These are phyloP conservation scores for Wickerhamiella cacticola DNA, from an alignment of 805 yeast species.

Conservation along the genomic window DNA sequence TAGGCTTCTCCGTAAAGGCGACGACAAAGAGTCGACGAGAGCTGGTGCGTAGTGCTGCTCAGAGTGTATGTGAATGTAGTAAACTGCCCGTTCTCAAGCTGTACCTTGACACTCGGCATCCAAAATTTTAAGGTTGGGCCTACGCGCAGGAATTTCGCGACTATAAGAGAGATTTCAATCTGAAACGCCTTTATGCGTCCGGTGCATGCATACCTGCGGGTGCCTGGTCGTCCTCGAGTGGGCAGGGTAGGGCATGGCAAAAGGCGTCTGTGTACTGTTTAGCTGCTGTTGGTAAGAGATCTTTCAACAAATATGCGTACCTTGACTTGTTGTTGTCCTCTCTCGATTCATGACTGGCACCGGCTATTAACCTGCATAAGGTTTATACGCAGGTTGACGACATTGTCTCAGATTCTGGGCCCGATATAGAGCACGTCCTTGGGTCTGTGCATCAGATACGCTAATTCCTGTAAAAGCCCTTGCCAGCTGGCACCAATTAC, in stretches of 20 bases:
- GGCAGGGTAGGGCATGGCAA: too few relatives aligned
- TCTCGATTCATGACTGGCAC: background rate
- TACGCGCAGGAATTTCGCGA: background rate
- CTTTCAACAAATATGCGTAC: too few relatives aligned
- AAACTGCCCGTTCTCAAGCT: background rate
- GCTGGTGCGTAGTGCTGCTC: background rate
- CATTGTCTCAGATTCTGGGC: background rate
- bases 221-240: too few relatives aligned
- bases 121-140: background rate
- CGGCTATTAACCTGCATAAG: background rate
- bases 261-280: too few relatives aligned
- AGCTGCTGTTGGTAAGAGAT: too few relatives aligned
- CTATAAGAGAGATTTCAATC: background rate
- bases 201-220: background rate
- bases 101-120: slow-evolving; percentile 4
- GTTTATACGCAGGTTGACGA: too few relatives aligned
- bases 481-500: too few relatives aligned
- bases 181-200: slow-evolving; percentile 1
- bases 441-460: background rate
- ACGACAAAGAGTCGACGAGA: background rate
- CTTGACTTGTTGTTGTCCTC: too few relatives aligned
- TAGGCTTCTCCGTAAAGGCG: slow-evolving; percentile 6
- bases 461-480: too few relatives aligned
- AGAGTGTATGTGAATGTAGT: background rate
- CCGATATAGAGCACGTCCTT: background rate